These are phyloP conservation scores for Raffaelea albimanens DNA, from an alignment of 2,329 filamentous ascomycete genomes.

Conservation along the genomic window DNA sequence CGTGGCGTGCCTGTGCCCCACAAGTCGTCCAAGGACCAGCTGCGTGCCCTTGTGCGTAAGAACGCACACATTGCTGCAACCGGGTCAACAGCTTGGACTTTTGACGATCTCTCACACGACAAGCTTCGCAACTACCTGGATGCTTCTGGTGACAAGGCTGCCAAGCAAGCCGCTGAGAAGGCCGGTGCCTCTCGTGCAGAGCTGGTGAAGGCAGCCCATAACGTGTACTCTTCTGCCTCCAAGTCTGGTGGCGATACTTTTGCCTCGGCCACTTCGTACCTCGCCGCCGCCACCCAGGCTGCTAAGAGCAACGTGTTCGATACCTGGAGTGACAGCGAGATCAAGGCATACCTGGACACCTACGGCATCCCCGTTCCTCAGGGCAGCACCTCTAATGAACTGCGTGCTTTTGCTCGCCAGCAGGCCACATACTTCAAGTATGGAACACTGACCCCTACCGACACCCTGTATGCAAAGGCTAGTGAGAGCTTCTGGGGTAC, in stretches of 20 bases:
- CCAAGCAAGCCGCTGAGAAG: slow-evolving; percentile 52
- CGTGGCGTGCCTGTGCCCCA: slow-evolving; percentile 70
- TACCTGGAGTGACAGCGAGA: slow-evolving; percentile 61
- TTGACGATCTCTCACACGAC: slow-evolving; percentile 65
- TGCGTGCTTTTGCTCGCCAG: slow-evolving; percentile 61
- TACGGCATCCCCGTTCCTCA: slow-evolving; percentile 63
- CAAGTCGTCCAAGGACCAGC: slow-evolving; percentile 59
- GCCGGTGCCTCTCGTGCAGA: slow-evolving; percentile 63
- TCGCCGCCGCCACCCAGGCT: slow-evolving; percentile 54
- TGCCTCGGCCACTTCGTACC: slow-evolving; percentile 62
- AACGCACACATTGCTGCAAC: slow-evolving; percentile 60
- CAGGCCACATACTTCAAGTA: slow-evolving; percentile 71
- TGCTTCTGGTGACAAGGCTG: slow-evolving; percentile 41
- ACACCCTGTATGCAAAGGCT: slow-evolving; percentile 57
- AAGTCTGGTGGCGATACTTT: slow-evolving; percentile 46
- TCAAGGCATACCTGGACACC: slow-evolving; percentile 72
- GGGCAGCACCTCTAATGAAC: slow-evolving; percentile 57
- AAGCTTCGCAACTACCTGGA: slow-evolving; percentile 54
- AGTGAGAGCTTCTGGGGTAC: slow-evolving; percentile 28
- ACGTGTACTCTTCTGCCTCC: slow-evolving; percentile 50
- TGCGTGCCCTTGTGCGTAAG: slow-evolving; percentile 65
- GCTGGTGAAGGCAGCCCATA: slow-evolving; percentile 55
- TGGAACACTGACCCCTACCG: slow-evolving; percentile 57
- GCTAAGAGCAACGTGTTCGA: slow-evolving; percentile 61
- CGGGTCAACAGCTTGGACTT: slow-evolving; percentile 66